These are phyloP conservation scores for Tuber melanosporum DNA, from an alignment of 495 filamentous ascomycete species.

Conservation along the genomic window DNA sequence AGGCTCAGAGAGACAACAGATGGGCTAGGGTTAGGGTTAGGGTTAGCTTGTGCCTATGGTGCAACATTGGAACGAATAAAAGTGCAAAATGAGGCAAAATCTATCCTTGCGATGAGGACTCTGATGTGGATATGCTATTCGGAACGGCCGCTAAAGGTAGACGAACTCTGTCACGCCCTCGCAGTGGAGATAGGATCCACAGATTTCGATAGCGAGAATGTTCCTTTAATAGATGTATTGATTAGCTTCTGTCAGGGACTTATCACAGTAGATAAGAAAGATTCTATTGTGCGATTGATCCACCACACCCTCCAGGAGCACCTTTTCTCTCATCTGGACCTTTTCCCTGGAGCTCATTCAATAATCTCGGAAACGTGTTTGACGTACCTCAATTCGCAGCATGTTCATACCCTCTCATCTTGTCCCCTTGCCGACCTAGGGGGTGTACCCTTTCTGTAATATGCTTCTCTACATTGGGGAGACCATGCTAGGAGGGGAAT, in stretches of 20 bases:
- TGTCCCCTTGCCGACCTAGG: not conserved
- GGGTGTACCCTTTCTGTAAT: not conserved
- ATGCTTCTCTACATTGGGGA: not conserved
- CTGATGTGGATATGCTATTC: not conserved
- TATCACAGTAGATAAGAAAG: constrained; percentile 13
- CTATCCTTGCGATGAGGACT: not conserved
- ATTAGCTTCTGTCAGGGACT: not conserved
- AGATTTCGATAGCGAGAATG: not conserved
- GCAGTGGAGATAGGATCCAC: not conserved
- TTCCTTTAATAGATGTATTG: not conserved
- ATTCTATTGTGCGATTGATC: not conserved
- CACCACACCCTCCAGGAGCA: not conserved
- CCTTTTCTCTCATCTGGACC: not conserved
- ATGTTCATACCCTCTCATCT: not conserved
- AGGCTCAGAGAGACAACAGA: too few species aligned
- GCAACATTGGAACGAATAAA: not conserved
- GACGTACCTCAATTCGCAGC: not conserved
- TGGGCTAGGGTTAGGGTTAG: too few species aligned
- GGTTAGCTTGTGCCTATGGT: not conserved
- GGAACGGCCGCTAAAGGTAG: not conserved
- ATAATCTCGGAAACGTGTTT: not conserved
- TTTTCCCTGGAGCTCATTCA: not conserved
- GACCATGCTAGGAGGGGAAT: not conserved
- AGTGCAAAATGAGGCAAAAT: not conserved
- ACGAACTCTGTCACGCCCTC: not conserved